Evolutionary conservation across 208 protist species (phyloP), one percentile per base, ranked within the genome.

Genomic region (Acanthamoeba lenticulata): DNA sequence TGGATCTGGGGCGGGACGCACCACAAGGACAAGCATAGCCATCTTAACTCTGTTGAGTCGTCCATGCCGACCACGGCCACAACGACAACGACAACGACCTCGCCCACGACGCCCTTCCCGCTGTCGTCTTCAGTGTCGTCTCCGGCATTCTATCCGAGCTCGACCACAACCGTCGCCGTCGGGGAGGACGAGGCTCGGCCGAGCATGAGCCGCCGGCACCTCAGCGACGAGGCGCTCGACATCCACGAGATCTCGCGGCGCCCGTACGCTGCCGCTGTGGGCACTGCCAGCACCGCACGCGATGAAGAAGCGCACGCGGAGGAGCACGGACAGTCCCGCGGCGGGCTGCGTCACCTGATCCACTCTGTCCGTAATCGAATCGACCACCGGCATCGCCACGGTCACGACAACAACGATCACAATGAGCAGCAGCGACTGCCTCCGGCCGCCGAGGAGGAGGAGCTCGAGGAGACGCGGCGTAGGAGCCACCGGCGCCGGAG

Each of bases 151-250:
- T 67, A 67, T 32, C n/a, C 57, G 34, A 67, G n/a, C n/a, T 67
- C 57, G 57, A 29, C 27, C 45, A 52, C 9, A 52, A 5, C 57
- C 27, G 9, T 34, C 2, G 3, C 57, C 11, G 2, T 32, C 27
- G 44, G 38, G 13, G 74, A 85, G 9, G 74, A 85, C 7, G 32
- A 15, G n/a, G 11, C 44, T 13, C 36, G 13, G 40, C 13, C 29
- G 1, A 6, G 69, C 69, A 79, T 79, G 69, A 29, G 38, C 69
- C 69, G 74, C 0, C 42, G 44, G 3, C n/a, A 42, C 24, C 38
- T n/a, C 1, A 85, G 74, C n/a, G 74, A 85, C 21, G 74, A 85
- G 17, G 49, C 74, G 74, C 38, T 85, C 42, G 74, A 85, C 7
- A 85, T 85, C 74, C 49, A 85, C 44, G 74, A 85, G 74, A 38